Percentiles rank a stretch among this genome's conserved stretches.
Conservation (phyloP, 2,329 filamentous ascomycete species). For the Fusarium pseudoanthophilum region DNA sequence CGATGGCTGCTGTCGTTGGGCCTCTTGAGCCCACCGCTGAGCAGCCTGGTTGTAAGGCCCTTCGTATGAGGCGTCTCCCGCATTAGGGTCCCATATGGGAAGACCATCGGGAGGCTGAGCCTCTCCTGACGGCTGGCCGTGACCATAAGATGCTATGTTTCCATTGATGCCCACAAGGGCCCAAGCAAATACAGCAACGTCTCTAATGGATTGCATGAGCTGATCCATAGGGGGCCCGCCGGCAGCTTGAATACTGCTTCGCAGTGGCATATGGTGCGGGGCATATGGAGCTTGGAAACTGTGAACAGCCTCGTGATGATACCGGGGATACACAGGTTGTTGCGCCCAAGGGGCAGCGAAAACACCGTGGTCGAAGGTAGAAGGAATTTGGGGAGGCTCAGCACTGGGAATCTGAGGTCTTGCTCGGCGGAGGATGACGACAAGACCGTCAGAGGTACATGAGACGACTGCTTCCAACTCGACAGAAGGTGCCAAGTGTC, state of each 20-base stretch:
- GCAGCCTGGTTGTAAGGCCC: conserved; percentile 43
- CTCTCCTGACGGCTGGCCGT: conserved; percentile 71
- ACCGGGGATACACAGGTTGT: conserved; percentile 67
- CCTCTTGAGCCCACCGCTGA: conserved; percentile 32
- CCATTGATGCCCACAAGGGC: conserved; percentile 85
- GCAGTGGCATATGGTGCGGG: conserved; percentile 58
- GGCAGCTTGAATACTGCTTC: conserved; percentile 56
- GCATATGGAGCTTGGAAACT: conserved; percentile 49
- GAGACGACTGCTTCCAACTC: conserved; percentile 92
- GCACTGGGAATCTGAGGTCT: conserved; percentile 73
- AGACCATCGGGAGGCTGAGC: conserved; percentile 60
- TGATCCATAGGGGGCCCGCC: conserved; percentile 68
- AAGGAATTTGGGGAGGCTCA: conserved; percentile 58
- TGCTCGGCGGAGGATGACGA: conserved; percentile 81
- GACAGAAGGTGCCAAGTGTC: conserved; percentile 57
- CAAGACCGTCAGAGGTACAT: conserved; percentile 87
- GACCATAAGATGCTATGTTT: conserved; percentile 71
- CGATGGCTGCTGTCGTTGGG: conserved; percentile 6
- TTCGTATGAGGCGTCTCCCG: conserved; percentile 26
- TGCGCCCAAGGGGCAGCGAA: conserved; percentile 85
- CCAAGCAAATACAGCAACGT: conserved; percentile 91
- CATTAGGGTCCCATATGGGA: conserved; percentile 43
- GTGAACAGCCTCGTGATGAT: conserved; percentile 50
- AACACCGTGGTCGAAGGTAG: conserved; percentile 68
- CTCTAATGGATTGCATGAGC: conserved; percentile 83